Percentiles rank a stretch among this genome's conserved stretches.
phyloP scores from a whole-genome alignment of 1,284 basidiomycete species.

The Leccinum fallax region DNA sequence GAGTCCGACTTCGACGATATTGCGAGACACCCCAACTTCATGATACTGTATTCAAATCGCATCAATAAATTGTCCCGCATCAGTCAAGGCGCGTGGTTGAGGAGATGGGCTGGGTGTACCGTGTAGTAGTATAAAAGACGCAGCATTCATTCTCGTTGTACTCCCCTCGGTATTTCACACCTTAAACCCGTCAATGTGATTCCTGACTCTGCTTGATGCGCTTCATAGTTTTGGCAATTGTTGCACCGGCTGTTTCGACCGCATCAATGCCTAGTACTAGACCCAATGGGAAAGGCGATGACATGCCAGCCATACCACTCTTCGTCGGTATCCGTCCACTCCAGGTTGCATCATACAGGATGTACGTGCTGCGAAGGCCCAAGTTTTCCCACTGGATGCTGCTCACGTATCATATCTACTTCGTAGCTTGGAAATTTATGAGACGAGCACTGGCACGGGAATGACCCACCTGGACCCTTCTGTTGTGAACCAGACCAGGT shows the following conservation, averaged over 20 bases:
- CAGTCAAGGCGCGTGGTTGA: no score
- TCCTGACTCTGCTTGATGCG: neutral
- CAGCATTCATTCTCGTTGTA: no score
- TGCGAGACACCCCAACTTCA: no score
- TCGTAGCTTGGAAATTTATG: neutral
- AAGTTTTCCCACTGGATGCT: neutral
- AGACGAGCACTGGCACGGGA: neutral
- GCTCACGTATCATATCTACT: neutral
- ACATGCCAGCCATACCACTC: neutral
- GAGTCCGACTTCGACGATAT: no score
- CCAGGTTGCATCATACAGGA: neutral
- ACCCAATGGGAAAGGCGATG: neutral
- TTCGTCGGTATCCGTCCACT: neutral
- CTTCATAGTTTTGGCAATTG: neutral
- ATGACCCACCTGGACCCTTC: neutral
- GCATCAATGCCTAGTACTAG: neutral
- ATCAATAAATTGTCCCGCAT: no score
- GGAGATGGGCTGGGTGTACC: no score
- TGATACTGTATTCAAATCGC: no score
- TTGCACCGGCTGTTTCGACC: neutral
- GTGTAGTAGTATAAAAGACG: no score
- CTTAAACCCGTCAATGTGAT: no score
- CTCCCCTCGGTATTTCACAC: no score
- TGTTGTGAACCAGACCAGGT: neutral
- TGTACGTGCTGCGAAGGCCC: neutral